Evolutionary conservation across 768 basidiomycete species (phyloP), one percentile per base, ranked within the genome.

Genomic region (Omphalotus guepiniiformis): DNA sequence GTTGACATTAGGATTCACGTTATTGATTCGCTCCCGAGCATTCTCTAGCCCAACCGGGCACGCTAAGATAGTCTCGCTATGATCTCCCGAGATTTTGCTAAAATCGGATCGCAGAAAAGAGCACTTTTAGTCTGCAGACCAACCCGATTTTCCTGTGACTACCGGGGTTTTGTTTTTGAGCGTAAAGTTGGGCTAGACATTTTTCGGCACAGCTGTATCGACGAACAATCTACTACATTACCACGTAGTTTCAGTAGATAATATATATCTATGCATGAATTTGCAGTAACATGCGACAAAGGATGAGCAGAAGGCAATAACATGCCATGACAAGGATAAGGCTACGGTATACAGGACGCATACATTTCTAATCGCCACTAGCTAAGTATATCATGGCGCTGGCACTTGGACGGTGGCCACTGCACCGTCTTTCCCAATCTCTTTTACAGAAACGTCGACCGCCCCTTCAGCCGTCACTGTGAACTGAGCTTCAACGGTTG

Each of bases 401-500:
- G 46, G 30, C 3, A 47, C 46, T 6, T 39, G 38, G 23, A 47
- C 21, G 19, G 26, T 39, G 19, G 21, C 38, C 11, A 46, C 52
- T 2, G 34, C 37, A 15, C 53, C 53, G 23, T 32, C 59, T 43
- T 65, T 63, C 26, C 61, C 64, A 19, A 62, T 53, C 56, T 78
- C 73, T 48, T 63, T 52, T 26, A 72, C 63, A 22, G 60, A 66
- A 37, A 78, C 55, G 36, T 66, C 58, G 25, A 78, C 47, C 21
- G 42, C 49, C 1, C 74, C 74, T 4, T 61, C 54, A n/a, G 30
- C 44, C 22, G 59, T 60, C 4, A 74, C 55, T 27, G 67, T 48
- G 23, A 72, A 59, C 47, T 68, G 67, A 2, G 71, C 72, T 47
- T 82, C 74, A 12, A 88, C 61, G 16, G 66, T 66, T 26, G 83